Base-by-base conservation (phyloP, 1,139 yeast genomes). In the Debaryomyces psychrophilus region DNA sequence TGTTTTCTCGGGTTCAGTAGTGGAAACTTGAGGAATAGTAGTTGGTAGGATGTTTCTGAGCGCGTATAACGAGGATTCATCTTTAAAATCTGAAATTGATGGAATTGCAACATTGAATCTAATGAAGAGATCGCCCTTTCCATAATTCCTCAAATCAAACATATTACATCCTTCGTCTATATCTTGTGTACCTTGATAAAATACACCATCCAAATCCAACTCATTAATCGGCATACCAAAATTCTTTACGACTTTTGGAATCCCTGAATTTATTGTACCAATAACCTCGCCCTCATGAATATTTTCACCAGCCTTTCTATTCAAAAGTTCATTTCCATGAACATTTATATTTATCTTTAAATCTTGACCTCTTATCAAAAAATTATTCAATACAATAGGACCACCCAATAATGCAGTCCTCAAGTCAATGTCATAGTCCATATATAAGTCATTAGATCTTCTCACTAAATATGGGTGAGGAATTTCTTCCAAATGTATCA, bases 181-280 rank as follows among this genome's bases (percentile, higher is more conserved):
- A 27, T 58, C 61, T 15, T 55, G 55, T 4, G 51, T 37, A 18
- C 56, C 50, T 44, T 63, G 62, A 22, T 50, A 51, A 36, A 56
- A 60, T 17, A 57, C 59, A 0, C 69, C 72, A 22, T 65, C 65
- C 3, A 52, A 54, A 8, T 55, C 73, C 47, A 61, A 69, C 35
- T 71, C 65, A 64, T 81, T 79, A 27, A 82, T 77, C 3, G 96
- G 96, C 85, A 82, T 81, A 18, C 88, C 87, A 39, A 68, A 63
- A 1, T 79, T 80, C 46, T 68, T 67, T 1, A 82, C 72, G 4
- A 77, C 60, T 50, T 81, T 82, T 2, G 82, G 71, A 4, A 65
- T 62, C 5, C 76, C 77, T 2, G 80, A 73, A 15, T 67, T 66
- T 12, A 78, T 70, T 3, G 76, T 65, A 1, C 79, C 79, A 5